Evolutionary conservation across 2,329 filamentous ascomycete genomes (phyloP), one percentile per base, ranked within the genome.

Genomic region (Fragosphaeria purpurea): DNA sequence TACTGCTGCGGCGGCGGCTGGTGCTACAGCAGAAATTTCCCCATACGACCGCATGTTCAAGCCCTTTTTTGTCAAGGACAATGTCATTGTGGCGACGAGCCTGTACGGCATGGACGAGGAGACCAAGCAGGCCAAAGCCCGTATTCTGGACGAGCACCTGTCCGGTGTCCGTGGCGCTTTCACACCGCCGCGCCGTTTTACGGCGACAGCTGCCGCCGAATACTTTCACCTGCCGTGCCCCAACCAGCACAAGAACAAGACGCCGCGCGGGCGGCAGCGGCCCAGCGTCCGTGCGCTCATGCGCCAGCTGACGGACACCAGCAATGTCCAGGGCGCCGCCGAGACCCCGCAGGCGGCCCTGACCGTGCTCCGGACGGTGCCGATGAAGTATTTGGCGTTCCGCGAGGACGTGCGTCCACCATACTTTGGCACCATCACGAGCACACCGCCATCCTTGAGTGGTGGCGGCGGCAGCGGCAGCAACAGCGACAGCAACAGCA

Each of bases 41-140:
- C 74, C 79, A 43, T 90, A 88, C 57, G 70, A 85, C 13, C 82
- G 80, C 57, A 71, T 75, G 38, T 97, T 97, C 60, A 77, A 88
- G 35, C 82, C 86, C 0, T 97, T 96, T 64, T 90, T 85, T 55
- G 62, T 93, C 44, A 85, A 88, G 52, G 74, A 82, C 3, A 77
- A 88, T 60, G 85, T 88, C 1, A 77, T 68, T n/a, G 58, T 96
- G 48, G 88, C 89, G 0, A 73, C 75, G 0, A 68, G 73, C 46
- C 71, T 70, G 3, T 79, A 79, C 33, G 64, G 73, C 40, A 73
- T 83, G 63, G 82, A 87, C 56, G 62, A 74, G 1, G 71, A 80
- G 53, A 76, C 78, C 0, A 69, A 72, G 32, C 61, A 70, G n/a
- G 67, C 60, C 47, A 82, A 77, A 62, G 73, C 70, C 33, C 60